Percentiles rank a stretch among this genome's conserved stretches.
Evolutionary conservation across 306 rosid species (phyloP).

Genomic region (Sicyos edulis): DNA sequence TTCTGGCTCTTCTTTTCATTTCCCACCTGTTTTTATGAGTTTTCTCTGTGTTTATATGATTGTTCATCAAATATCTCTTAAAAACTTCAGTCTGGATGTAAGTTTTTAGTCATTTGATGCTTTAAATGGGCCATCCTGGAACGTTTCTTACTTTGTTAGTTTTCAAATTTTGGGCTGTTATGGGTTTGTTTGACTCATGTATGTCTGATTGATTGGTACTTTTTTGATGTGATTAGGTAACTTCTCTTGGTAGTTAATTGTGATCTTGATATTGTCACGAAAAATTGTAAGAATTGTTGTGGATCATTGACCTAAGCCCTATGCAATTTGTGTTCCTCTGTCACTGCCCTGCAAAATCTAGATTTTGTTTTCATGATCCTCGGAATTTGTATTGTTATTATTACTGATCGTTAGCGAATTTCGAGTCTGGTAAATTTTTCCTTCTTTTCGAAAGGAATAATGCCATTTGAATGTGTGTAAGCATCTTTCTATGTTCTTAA

Average conservation of each 20-base stretch:
- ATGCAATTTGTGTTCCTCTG: background rate
- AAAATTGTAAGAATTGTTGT: background rate
- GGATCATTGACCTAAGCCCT: background rate
- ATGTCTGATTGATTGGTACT: background rate
- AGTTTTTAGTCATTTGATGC: background rate
- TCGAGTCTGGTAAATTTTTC: background rate
- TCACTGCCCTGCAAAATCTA: background rate
- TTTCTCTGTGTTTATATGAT: background rate
- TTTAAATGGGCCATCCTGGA: background rate
- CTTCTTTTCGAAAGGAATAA: background rate
- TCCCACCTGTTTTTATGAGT: background rate
- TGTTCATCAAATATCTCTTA: background rate
- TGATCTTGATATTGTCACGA: conserved; percentile 1
- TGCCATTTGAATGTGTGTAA: background rate
- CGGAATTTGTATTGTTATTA: background rate
- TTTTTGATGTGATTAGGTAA: background rate
- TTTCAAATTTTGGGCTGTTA: background rate
- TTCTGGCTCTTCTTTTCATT: background rate
- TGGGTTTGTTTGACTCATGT: background rate
- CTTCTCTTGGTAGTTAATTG: background rate
- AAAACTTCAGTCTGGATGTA: background rate
- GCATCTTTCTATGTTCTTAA: background rate
- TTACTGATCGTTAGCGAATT: background rate
- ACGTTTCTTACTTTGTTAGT: background rate
- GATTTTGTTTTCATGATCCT: conserved; percentile 5